Conservation (phyloP, 2,329 filamentous ascomycete species). For the Lachnellula cervina region DNA sequence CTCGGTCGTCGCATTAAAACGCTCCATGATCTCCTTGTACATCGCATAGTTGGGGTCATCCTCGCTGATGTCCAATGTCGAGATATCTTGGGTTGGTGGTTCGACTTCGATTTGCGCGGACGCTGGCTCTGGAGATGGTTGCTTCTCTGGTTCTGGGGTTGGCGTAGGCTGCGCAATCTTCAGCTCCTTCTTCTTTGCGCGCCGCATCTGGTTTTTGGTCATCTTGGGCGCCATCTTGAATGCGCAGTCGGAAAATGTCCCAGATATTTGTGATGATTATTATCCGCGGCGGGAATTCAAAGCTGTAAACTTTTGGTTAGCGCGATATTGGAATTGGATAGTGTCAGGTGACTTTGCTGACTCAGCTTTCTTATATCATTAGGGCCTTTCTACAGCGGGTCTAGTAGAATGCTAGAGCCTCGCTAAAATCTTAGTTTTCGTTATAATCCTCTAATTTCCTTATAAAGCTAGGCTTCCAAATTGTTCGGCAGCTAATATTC, state of each 20-base stretch:
- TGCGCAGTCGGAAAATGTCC: background rate
- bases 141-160: constrained; percentile 26
- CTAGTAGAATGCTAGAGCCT: too few species aligned
- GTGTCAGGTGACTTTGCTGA: too few species aligned
- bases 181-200: constrained; percentile 90
- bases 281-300: too few species aligned
- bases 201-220: constrained; percentile 90
- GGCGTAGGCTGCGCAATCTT: constrained; percentile 48
- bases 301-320: too few species aligned
- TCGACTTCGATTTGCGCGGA: background rate
- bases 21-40: constrained; percentile 77
- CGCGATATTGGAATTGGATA: too few species aligned
- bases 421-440: too few species aligned
- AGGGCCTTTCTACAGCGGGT: too few species aligned
- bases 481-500: too few species aligned
- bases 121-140: constrained; percentile 21
- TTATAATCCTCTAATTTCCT: too few species aligned
- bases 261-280: too few species aligned
- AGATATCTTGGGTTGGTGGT: background rate
- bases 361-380: too few species aligned
- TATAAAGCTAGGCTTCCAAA: too few species aligned
- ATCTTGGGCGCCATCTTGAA: constrained; percentile 64
- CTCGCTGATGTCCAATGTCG: constrained; percentile 45
- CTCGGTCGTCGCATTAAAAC: constrained; percentile 64
- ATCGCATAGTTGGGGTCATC: constrained; percentile 76